Base-by-base conservation (phyloP, 257 asterid genomes). In the Thymus quinquecostatus region DNA sequence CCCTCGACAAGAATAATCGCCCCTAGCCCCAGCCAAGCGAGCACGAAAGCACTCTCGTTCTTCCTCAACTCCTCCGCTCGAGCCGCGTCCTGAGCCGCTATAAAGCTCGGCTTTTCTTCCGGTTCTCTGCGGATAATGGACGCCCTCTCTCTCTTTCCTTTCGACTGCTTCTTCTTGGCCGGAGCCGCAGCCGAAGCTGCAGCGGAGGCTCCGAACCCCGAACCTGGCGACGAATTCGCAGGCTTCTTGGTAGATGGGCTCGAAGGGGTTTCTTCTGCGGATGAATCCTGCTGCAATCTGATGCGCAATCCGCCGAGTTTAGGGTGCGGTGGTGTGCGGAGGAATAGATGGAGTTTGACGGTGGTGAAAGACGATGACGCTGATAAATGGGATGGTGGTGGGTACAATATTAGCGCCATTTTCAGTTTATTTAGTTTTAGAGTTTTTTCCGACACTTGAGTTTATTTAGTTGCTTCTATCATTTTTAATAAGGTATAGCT, bases 21-120 rank as follows among this genome's bases (percentile, higher is more conserved):
- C 44, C 96, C 99, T 61, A 94, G 91, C 14, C 95, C 98, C 44
- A 86, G 77, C 98, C 97, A 94, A 85, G 96, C 85, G 53, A 94
- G 91, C 78, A 91, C 78, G 83, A 94, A 94, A 48, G 96, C 97
- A 57, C 82, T 82, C 86, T 91, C 98, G 49, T 79, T 86, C 86
- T 88, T 85, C 50, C 75, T 73, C 81, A 68, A 72, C 74, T 89
- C 96, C 74, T 84, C 83, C 3, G 77, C 77, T 51, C 70, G 77
- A 64, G 78, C 86, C 67, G 78, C 89, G 49, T 80, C 86, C 76
- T 79, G 63, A 70, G 85, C 81, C 51, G 91, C 47, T 51, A 83
- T 65, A 60, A 91, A 86, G 8, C 57, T 81, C 68, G 96, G 95
- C 64, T 85, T 86, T 43, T 84, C 84, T 51, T 79, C 43, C 1